phyloP scores from a whole-genome alignment of 306 rosid species.

The Cucurbita maxima region DNA sequence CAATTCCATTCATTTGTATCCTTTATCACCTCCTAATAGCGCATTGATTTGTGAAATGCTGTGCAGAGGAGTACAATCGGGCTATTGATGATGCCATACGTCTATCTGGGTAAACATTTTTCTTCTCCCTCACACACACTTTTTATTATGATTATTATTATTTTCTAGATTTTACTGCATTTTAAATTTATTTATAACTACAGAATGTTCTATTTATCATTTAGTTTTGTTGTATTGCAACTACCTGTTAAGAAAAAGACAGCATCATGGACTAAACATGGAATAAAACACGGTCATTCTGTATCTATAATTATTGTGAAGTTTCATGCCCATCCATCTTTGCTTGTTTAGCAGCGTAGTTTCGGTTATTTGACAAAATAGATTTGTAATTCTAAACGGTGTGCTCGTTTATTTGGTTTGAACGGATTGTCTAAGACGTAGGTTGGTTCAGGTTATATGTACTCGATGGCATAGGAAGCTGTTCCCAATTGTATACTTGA shows the following conservation, averaged over 20 bases:
- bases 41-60: conserved; percentile 8
- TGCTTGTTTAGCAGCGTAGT: background rate
- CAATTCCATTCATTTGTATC: background rate
- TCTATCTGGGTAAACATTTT: conserved; percentile 29
- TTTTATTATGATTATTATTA: background rate
- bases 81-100: conserved; percentile 58
- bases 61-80: conserved; percentile 67
- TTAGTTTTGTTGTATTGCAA: background rate
- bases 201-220: background rate
- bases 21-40: background rate
- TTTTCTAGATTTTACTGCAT: background rate
- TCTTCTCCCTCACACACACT: background rate
- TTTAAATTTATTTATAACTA: background rate
- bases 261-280: background rate
- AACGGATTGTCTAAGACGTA: background rate
- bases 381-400: background rate
- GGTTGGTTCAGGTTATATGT: background rate
- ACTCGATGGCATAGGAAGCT: background rate
- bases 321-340: background rate
- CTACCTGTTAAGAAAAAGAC: background rate
- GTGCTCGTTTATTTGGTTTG: background rate
- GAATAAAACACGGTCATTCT: background rate
- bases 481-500: background rate
- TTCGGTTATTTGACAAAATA: background rate
- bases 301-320: background rate